Conservation (phyloP, 2,329 filamentous ascomycete genomes). For the Botrytis porri region DNA sequence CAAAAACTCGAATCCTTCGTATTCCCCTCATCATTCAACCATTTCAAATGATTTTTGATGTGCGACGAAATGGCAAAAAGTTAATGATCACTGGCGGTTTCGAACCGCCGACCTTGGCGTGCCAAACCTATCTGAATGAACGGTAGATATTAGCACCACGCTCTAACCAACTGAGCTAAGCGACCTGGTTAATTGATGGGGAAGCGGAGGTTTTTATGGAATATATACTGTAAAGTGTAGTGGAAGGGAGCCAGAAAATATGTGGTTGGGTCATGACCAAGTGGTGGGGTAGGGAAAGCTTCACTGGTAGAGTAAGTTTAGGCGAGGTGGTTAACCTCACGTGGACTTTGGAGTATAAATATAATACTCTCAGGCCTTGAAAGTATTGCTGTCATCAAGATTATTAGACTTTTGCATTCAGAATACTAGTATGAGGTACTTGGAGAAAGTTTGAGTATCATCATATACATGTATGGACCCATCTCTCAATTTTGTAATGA, state of each 20-base stretch:
- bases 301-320: background rate
- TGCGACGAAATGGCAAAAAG: background rate
- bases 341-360: background rate
- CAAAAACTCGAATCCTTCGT: background rate
- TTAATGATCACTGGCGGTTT: background rate
- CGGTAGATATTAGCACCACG: background rate
- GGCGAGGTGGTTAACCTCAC: background rate
- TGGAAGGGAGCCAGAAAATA: too few relatives aligned
- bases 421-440: too few relatives aligned
- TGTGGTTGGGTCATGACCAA: too few relatives aligned
- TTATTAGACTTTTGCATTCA: background rate
- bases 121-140: too few relatives aligned
- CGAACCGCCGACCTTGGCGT: background rate
- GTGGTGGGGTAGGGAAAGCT: too few relatives aligned
- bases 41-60: background rate
- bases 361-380: background rate
- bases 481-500: background rate
- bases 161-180: too few relatives aligned
- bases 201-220: accelerated
- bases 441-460: accelerated
- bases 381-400: background rate
- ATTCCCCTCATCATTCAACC: background rate
- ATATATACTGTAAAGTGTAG: too few relatives aligned
- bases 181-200: too few relatives aligned
- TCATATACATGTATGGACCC: background rate